Conservation (phyloP, 2,329 filamentous ascomycete genomes). For the Aspergillus alliaceus region DNA sequence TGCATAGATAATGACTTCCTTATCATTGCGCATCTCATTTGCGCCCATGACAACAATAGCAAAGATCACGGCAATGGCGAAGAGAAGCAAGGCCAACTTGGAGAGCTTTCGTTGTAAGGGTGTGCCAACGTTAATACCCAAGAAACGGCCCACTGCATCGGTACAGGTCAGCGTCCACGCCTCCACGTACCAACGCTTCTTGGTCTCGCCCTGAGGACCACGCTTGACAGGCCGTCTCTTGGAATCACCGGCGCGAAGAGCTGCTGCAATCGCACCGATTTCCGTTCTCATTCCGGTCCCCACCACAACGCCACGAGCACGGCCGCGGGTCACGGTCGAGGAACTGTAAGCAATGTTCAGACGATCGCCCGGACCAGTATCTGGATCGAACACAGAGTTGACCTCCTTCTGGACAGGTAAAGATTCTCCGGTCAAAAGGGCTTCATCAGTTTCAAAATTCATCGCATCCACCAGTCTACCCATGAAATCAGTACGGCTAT, state of each 20-base stretch:
- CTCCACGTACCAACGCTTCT: constrained; percentile 55
- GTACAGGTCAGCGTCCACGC: constrained; percentile 54
- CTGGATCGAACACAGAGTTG: constrained; percentile 44
- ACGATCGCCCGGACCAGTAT: constrained; percentile 60
- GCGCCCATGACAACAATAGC: constrained; percentile 68
- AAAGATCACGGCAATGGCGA: constrained; percentile 66
- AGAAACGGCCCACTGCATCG: constrained; percentile 62
- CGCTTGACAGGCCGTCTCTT: constrained; percentile 54
- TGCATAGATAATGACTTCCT: constrained; percentile 66
- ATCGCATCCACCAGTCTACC: constrained; percentile 56
- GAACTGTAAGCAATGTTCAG: constrained; percentile 64
- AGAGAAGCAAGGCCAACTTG: constrained; percentile 65
- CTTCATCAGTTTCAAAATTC: constrained; percentile 74
- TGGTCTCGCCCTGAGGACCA: constrained; percentile 48
- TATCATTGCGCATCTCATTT: constrained; percentile 56
- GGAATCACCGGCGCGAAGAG: constrained; percentile 61
- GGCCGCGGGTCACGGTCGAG: constrained; percentile 61
- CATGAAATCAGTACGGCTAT: neutral
- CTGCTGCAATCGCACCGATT: constrained; percentile 64
- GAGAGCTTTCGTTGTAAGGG: constrained; percentile 69
- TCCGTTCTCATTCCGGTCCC: constrained; percentile 64
- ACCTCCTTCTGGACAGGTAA: constrained; percentile 59
- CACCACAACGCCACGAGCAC: constrained; percentile 60
- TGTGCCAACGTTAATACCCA: constrained; percentile 68
- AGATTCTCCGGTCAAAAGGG: constrained; percentile 63